Evolutionary conservation across 2,329 filamentous ascomycete genomes (phyloP), one percentile per base, ranked within the genome.

Genomic region (Emericellopsis cladophorae): DNA sequence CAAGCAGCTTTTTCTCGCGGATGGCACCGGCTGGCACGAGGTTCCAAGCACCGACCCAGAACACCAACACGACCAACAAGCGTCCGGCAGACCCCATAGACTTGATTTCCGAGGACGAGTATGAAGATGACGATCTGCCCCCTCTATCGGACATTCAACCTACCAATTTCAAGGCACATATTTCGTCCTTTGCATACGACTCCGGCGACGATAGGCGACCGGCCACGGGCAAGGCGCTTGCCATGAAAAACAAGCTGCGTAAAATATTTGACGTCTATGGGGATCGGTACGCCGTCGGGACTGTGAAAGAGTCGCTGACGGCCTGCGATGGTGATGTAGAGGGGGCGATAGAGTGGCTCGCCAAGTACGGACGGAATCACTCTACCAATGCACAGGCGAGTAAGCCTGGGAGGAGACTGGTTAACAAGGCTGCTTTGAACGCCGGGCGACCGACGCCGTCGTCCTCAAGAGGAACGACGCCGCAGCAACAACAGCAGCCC

Each of bases 11-110:
- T 22, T 74, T 72, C 18, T 78, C 68, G 46, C 62, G 76, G 36
- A 82, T 93, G 66, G 84, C 85, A 31, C 84, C 87, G 23, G 73
- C 79, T 36, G 84, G 87, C 7, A 93, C 87, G 0, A 59, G 70
- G 9, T 90, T 84, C 52, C 72, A 75, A 47, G 66, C 74, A 32
- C 54, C 58, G 23, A 50, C 51, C 41, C 45, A 52, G 16, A 29
- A 29, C 26, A 29, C 4, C 26, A 29, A 9, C 9, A 45, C 48
- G 39, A 42, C 49, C 18, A 47, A 47, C 16, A 67, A 64, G 46
- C 53, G 58, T 16, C 56, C 64, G 4, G 58, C 58, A 12, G 57
- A 64, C 42, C 54, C 70, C 22, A 65, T 74, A 37, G 61, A 68
- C 14, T 64, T 70, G 42, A 58, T 61, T n/a, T 64, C 67, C 3